Evolutionary conservation across 495 filamentous ascomycete species (phyloP).

Genomic region (Lasiosphaeris hirsuta): DNA sequence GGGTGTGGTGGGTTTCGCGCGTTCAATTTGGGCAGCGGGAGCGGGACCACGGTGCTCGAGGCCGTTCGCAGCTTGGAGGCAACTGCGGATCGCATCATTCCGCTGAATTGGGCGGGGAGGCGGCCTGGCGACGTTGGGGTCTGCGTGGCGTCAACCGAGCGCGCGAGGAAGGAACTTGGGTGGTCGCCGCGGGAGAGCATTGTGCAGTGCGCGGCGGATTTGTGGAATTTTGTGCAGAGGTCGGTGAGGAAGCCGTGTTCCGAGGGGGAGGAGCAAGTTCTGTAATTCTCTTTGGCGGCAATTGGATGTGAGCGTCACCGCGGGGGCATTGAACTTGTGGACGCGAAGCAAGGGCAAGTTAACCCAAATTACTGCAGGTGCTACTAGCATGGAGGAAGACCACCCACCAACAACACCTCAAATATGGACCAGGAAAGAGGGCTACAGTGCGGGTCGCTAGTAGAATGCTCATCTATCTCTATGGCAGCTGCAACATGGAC

Average conservation of each 20-base stretch:
- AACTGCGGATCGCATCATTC: conserved; percentile 18
- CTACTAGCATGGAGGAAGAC: too few relatives aligned
- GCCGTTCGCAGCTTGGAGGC: conserved; percentile 41
- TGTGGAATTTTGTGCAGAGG: conserved; percentile 28
- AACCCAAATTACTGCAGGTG: too few relatives aligned
- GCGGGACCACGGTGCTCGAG: conserved; percentile 50
- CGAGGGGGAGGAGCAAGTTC: too few relatives aligned
- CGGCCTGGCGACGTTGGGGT: conserved; percentile 29
- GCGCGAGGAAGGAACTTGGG: conserved; percentile 27
- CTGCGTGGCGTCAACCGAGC: conserved; percentile 26
- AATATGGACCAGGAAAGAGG: too few relatives aligned
- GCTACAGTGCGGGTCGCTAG: too few relatives aligned
- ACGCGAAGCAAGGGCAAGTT: too few relatives aligned
- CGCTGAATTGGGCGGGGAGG: conserved; percentile 18
- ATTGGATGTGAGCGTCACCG: too few relatives aligned
- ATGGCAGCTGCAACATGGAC: too few relatives aligned
- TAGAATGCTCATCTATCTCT: too few relatives aligned
- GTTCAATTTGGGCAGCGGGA: conserved; percentile 54
- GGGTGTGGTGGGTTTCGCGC: conserved; percentile 46
- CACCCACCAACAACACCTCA: too few relatives aligned
- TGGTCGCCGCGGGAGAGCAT: conserved; percentile 27
- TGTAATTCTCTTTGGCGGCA: too few relatives aligned
- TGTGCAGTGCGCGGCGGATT: conserved; percentile 21
- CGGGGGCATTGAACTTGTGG: too few relatives aligned
- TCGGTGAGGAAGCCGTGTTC: background rate